phyloP scores from a whole-genome alignment of 2,329 filamentous ascomycete genomes.

The Phaeosphaeria sp. region DNA sequence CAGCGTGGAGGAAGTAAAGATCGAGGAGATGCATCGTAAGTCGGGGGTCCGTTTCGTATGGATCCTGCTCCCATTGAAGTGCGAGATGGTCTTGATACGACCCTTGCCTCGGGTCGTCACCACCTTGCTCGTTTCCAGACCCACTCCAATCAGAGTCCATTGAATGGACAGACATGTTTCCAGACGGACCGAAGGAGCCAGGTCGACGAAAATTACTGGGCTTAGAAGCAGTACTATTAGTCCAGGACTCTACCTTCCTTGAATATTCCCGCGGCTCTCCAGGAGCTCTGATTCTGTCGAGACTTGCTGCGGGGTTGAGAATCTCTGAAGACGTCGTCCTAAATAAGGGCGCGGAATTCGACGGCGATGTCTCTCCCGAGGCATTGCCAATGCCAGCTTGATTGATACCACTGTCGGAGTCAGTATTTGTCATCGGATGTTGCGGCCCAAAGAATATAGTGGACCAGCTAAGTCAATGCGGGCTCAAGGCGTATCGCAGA shows the following conservation, averaged over 20 bases:
- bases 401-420: constrained; percentile 38
- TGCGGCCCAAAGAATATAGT: constrained; percentile 22
- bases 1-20: constrained; percentile 65
- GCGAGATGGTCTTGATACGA: constrained; percentile 43
- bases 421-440: constrained; percentile 42
- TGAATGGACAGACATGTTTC: constrained; percentile 45
- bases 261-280: constrained; percentile 40
- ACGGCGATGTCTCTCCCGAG: constrained; percentile 42
- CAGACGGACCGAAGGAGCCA: constrained; percentile 25
- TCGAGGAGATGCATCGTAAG: constrained; percentile 60
- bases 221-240: constrained; percentile 33
- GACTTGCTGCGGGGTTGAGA: constrained; percentile 35
- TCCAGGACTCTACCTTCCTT: constrained; percentile 37
- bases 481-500: constrained; percentile 8
- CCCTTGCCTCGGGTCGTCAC: constrained; percentile 35
- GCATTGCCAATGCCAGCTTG: constrained; percentile 40
- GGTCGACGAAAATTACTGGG: constrained; percentile 35
- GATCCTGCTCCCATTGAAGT: constrained; percentile 60
- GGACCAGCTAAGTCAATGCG: constrained; percentile 31
- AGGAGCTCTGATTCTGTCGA: constrained; percentile 36
- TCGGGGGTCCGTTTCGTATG: constrained; percentile 59
- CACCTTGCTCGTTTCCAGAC: constrained; percentile 35
- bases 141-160: constrained; percentile 45
- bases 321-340: constrained; percentile 40
- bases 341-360: constrained; percentile 38